A percentile compares a stretch with the other conserved stretches of the same genome.
These are phyloP conservation scores for Anthracocystis panici-leucophaei DNA, from an alignment of 1,284 basidiomycete species.

Conservation along the genomic window DNA sequence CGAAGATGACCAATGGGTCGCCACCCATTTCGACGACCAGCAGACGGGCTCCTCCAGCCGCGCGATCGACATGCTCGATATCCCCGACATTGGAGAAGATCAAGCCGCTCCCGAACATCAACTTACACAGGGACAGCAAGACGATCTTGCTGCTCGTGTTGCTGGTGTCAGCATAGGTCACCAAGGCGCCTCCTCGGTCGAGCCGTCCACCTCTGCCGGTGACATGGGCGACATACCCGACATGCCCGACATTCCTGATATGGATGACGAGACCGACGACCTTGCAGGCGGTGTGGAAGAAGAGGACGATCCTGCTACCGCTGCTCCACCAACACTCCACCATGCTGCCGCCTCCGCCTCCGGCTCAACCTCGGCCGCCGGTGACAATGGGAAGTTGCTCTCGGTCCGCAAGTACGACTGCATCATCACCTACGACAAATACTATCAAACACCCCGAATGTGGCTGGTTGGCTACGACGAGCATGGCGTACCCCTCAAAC, in stretches of 20 bases:
- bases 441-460: constrained; percentile 66
- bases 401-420: constrained; percentile 99
- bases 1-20: constrained; percentile 61
- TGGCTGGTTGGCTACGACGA: constrained; percentile 69
- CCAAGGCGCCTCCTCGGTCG: neutral
- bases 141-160: constrained; percentile 57
- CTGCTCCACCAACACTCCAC: constrained; percentile 43
- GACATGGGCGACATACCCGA: constrained; percentile 50
- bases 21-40: constrained; percentile 50
- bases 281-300: constrained; percentile 61
- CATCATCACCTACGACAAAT: constrained; percentile 98
- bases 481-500: constrained; percentile 70
- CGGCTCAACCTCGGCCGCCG: constrained; percentile 72
- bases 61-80: constrained; percentile 58
- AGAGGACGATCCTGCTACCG: constrained; percentile 63
- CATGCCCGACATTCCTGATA: constrained; percentile 62
- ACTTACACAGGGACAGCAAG: constrained; percentile 58
- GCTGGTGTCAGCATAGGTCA: constrained; percentile 45
- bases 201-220: constrained; percentile 13
- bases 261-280: constrained; percentile 61
- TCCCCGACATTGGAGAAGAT: constrained; percentile 62
- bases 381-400: constrained; percentile 76
- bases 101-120: constrained; percentile 46
- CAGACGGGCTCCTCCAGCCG: constrained; percentile 14
- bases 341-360: neutral